Conservation (phyloP, 495 filamentous ascomycete species). For the Podospora australis region DNA sequence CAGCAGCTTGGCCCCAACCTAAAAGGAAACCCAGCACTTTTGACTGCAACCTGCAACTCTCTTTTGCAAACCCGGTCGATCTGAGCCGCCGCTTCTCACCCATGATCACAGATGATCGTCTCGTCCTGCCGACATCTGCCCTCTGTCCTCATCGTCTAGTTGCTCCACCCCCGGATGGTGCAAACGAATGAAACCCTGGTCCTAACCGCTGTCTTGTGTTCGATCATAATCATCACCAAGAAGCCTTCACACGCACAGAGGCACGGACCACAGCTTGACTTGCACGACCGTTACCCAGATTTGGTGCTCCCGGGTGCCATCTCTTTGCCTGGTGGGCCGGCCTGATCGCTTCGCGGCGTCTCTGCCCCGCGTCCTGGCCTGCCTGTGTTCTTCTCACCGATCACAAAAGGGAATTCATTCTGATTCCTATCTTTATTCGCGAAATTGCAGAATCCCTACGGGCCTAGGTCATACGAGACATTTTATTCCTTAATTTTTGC, state of each 20-base stretch:
- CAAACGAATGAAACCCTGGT: slow-evolving; percentile 40
- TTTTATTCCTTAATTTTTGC: slow-evolving; percentile 39
- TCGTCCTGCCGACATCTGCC: slow-evolving; percentile 14
- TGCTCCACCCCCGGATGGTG: slow-evolving; percentile 14
- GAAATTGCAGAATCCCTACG: slow-evolving; percentile 23
- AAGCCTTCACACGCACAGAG: slow-evolving; percentile 20
- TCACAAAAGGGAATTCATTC: slow-evolving; percentile 20
- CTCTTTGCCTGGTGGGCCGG: slow-evolving; percentile 14
- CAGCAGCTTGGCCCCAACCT: slow-evolving; percentile 10
- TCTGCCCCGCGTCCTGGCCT: slow-evolving; percentile 18
- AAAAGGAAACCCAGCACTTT: slow-evolving; percentile 8
- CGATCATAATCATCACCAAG: slow-evolving; percentile 30
- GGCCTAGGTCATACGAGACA: slow-evolving; percentile 40
- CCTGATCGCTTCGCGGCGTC: slow-evolving; percentile 20
- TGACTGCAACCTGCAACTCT: slow-evolving; percentile 9
- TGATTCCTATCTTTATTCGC: slow-evolving; percentile 22
- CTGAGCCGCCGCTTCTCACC: slow-evolving; percentile 16
- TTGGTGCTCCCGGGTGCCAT: slow-evolving; percentile 25
- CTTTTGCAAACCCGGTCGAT: slow-evolving; percentile 9
- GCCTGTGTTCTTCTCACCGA: slow-evolving; percentile 15
- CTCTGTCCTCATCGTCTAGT: slow-evolving; percentile 10
- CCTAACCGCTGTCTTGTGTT: slow-evolving; percentile 38
- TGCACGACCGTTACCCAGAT: slow-evolving; percentile 23
- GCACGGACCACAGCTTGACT: slow-evolving; percentile 30
- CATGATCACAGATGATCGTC: slow-evolving; percentile 23